A percentile compares a stretch with the other conserved stretches of the same genome.
These are phyloP conservation scores for Chrysochromulina parva DNA, from an alignment of 78 protist genomes.

Conservation along the genomic window DNA sequence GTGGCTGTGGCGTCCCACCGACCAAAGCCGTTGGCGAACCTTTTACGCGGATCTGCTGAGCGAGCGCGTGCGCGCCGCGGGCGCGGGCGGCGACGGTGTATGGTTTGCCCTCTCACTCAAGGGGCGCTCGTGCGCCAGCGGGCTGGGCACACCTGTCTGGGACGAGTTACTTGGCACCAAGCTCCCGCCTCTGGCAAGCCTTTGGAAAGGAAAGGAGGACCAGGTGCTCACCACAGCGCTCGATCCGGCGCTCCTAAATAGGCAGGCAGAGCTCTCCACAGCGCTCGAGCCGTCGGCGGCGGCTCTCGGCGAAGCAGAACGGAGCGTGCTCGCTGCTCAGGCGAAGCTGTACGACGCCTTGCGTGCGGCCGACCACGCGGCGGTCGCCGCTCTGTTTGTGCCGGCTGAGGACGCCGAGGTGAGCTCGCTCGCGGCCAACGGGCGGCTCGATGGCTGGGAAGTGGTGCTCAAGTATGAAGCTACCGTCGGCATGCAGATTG, in stretches of 20 bases:
- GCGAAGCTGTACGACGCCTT: background rate
- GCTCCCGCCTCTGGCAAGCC: background rate
- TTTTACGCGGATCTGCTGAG: background rate
- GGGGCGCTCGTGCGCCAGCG: background rate
- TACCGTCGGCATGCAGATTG: background rate
- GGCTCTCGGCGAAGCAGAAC: too few species aligned
- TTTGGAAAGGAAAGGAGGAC: background rate
- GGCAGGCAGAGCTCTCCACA: too few species aligned
- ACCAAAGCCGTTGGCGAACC: background rate
- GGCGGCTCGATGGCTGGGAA: background rate
- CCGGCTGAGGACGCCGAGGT: background rate
- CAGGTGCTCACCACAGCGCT: too few species aligned
- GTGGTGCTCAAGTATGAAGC: background rate
- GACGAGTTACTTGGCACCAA: conserved; percentile 12
- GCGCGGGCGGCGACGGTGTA: background rate
- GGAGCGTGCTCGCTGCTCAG: background rate
- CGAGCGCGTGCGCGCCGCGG: background rate
- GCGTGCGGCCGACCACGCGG: background rate
- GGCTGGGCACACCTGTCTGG: background rate
- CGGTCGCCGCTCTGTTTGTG: background rate
- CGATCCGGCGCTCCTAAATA: background rate
- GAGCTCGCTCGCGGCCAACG: background rate
- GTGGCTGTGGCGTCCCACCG: background rate
- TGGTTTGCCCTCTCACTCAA: background rate
- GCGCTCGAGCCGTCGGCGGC: too few species aligned